phyloP scores from a whole-genome alignment of 1,139 yeast species.

The Suhomyces atakaporum region DNA sequence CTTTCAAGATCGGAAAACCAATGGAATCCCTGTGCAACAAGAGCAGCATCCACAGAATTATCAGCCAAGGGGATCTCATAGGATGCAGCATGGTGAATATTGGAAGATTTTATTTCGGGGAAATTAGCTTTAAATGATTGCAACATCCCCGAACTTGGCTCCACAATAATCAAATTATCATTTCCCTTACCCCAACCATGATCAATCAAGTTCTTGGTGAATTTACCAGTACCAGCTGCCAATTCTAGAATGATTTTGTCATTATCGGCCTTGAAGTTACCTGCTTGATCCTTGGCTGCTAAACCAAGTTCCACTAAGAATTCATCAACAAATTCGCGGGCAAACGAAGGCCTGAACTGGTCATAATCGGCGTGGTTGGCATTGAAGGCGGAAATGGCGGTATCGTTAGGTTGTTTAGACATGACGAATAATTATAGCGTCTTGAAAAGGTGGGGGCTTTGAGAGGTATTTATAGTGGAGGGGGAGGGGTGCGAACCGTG shows the following conservation, averaged over 20 bases:
- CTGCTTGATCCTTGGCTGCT: slow-evolving; percentile 14
- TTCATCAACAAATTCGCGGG: slow-evolving; percentile 48
- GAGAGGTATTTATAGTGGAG: no score
- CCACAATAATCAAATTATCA: slow-evolving; percentile 46
- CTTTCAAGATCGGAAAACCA: slow-evolving; percentile 62
- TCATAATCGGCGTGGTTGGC: slow-evolving; percentile 58
- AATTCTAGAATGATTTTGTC: slow-evolving; percentile 49
- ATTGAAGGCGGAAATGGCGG: slow-evolving; percentile 51
- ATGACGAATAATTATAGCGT: neutral
- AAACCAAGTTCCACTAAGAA: slow-evolving; percentile 43
- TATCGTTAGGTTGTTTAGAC: slow-evolving; percentile 27
- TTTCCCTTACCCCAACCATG: slow-evolving; percentile 39
- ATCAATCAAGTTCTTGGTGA: slow-evolving; percentile 49
- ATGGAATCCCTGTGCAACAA: slow-evolving; percentile 69
- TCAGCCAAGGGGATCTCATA: slow-evolving; percentile 52
- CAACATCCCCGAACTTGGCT: slow-evolving; percentile 65
- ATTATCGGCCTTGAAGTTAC: slow-evolving; percentile 19
- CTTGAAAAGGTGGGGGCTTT: neutral
- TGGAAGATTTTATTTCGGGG: slow-evolving; percentile 38
- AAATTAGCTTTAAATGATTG: slow-evolving; percentile 47
- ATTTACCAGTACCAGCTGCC: slow-evolving; percentile 70
- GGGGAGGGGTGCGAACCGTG: no score
- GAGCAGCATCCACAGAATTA: slow-evolving; percentile 49
- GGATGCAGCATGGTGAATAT: slow-evolving; percentile 43
- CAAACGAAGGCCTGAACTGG: slow-evolving; percentile 56